Percentiles rank a stretch among this genome's conserved stretches.
Evolutionary conservation across 345 rosid species (phyloP).

Genomic region (Lenwebbia sp.): DNA sequence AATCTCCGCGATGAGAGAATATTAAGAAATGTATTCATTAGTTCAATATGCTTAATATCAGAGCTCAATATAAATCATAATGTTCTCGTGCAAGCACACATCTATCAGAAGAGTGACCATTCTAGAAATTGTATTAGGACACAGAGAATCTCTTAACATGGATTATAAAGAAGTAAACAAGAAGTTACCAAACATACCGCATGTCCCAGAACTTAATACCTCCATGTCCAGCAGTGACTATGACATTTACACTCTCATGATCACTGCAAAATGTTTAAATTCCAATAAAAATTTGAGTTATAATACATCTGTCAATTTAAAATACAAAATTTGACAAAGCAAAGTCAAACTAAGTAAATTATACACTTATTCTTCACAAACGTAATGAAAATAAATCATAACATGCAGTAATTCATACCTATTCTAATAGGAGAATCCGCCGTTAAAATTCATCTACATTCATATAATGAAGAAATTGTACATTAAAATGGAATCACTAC

Average conservation of each 20-base stretch:
- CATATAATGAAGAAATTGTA: neutral
- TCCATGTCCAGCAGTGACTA: conserved; percentile 80
- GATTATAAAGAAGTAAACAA: neutral
- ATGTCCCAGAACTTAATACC: conserved; percentile 91
- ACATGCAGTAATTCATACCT: neutral
- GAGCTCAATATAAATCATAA: neutral
- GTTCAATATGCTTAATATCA: neutral
- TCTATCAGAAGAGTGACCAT: neutral
- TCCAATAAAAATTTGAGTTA: neutral
- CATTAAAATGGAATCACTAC: neutral
- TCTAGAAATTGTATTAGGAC: neutral
- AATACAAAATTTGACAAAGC: neutral
- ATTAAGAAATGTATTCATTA: neutral
- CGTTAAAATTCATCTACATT: neutral
- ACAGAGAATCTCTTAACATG: neutral
- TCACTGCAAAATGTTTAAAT: conserved; percentile 33
- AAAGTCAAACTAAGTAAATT: neutral
- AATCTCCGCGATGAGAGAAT: neutral
- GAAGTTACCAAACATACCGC: conserved; percentile 31
- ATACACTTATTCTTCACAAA: neutral
- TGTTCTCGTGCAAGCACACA: neutral
- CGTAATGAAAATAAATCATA: neutral
- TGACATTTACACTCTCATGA: conserved; percentile 45
- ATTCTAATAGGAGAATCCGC: neutral
- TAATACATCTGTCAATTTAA: neutral